Evolutionary conservation across 2,329 filamentous ascomycete species (phyloP).

Genomic region (Claviceps africana): DNA sequence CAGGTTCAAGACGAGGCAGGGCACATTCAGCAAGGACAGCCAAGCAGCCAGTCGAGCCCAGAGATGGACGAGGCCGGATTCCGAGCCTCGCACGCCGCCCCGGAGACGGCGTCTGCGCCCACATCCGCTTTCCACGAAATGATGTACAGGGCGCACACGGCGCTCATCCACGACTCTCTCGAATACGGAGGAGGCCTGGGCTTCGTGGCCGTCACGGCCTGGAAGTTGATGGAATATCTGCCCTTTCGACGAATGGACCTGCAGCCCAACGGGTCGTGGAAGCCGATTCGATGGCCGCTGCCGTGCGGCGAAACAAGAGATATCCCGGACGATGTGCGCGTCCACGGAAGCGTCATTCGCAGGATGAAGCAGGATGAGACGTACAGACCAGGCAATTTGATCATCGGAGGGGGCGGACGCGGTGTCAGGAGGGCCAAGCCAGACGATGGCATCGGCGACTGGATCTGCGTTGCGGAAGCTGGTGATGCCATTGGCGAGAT

Average conservation of each 20-base stretch:
- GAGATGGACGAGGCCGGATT: constrained; percentile 12
- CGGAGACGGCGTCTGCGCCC: constrained; percentile 3
- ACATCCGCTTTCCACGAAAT: constrained; percentile 36
- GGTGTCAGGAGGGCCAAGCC: constrained; percentile 48
- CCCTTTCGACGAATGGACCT: constrained; percentile 74
- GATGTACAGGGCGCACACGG: constrained; percentile 41
- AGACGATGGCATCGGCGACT: constrained; percentile 54
- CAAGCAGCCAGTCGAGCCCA: constrained; percentile 9
- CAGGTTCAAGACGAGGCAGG: constrained; percentile 10
- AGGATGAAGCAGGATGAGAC: constrained; percentile 48
- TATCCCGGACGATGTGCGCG: constrained; percentile 52
- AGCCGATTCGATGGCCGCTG: constrained; percentile 66
- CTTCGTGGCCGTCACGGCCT: constrained; percentile 42
- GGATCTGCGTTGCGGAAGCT: constrained; percentile 49
- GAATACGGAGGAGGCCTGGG: constrained; percentile 47
- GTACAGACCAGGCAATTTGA: constrained; percentile 68
- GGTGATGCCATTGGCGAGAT: constrained; percentile 58
- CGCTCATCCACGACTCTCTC: constrained; percentile 57
- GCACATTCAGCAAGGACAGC: constrained; percentile 8
- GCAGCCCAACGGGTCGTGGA: constrained; percentile 58
- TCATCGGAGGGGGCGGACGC: constrained; percentile 64
- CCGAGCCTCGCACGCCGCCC: not conserved
- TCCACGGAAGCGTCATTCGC: constrained; percentile 62
- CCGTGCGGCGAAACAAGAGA: constrained; percentile 67
- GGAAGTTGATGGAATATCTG: constrained; percentile 71